Base-by-base conservation (phyloP, 1,139 yeast genomes). In the Candida sp. region DNA sequence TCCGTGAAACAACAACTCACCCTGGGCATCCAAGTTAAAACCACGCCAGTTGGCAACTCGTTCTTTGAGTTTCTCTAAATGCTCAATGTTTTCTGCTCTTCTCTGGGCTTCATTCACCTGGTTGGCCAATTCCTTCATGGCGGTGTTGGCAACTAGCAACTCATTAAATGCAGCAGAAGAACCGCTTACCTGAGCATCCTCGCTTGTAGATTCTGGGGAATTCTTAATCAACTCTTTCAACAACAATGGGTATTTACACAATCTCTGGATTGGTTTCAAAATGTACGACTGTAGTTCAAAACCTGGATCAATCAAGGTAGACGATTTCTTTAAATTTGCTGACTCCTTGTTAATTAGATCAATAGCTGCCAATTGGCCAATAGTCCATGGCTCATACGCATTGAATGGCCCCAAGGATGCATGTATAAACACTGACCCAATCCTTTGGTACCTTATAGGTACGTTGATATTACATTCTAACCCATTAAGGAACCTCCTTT, bases 91-190 rank as follows among this genome's bases (percentile, higher is more conserved):
- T 66, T 94, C 99, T 1, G 96, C 88, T 58, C 92, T 79, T 69
- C 99, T 83, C 71, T 93, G 97, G 9, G 97, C 93, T 68, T 94
- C 99, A 70, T 94, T 94, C 35, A 94, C 96, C 61, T 85, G 86
- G 58, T 83, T 81, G n/a, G 98, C 97, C 58, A 93, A 76, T 56
- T 77, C 81, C 49, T 70, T 74, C 77, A 76, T 74, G 33, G 93
- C 85, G 44, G 83, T 83, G 51, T 83, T 75, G 2, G 98, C 97
- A 48, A 81, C 71, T 35, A 81, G 71, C 43, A 93, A 73, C 66
- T 93, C 98, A 52, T 80, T 83, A 59, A 83, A 85, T 54, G 83
- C 80, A 4, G 88, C 83, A 66, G 81, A 77, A 4, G 75, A 66
- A 7, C 73, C 58, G 8, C 49, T 48, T 5, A 57, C 48, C 12